Percentiles rank a stretch among this genome's conserved stretches.
Evolutionary conservation across 352 stramenopile species (phyloP).

Genomic region (Phytophthora brassicae): DNA sequence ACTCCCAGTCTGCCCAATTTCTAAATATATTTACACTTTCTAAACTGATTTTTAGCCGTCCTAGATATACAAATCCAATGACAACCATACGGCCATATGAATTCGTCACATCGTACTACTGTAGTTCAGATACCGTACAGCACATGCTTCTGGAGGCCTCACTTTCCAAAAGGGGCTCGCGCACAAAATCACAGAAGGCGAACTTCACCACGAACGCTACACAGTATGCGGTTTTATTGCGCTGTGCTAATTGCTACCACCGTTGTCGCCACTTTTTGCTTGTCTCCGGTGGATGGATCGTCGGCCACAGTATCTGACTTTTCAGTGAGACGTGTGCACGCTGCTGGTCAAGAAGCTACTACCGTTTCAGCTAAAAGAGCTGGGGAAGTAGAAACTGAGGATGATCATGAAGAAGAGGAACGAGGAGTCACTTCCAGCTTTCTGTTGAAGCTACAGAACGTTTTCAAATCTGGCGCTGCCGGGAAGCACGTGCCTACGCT

Average conservation of each 20-base stretch:
- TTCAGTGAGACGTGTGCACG: neutral
- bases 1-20: too few species aligned
- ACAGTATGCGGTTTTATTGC: neutral
- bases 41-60: too few species aligned
- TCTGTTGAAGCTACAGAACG: neutral
- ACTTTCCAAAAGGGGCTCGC: too few species aligned
- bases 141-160: too few species aligned
- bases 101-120: too few species aligned
- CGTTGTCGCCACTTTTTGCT: neutral
- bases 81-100: too few species aligned
- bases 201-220: neutral
- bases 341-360: neutral
- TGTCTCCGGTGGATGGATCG: neutral
- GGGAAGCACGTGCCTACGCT: neutral
- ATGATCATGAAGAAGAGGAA: conserved; percentile 4
- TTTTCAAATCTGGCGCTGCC: neutral
- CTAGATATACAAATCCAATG: too few species aligned
- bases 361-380: neutral
- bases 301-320: neutral
- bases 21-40: too few species aligned
- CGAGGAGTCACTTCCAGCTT: neutral
- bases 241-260: neutral
- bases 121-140: too few species aligned
- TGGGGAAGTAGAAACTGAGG: neutral
- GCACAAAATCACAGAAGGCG: too few species aligned